Conservation (phyloP, 805 yeast species). For the Candida ponderosae region DNA sequence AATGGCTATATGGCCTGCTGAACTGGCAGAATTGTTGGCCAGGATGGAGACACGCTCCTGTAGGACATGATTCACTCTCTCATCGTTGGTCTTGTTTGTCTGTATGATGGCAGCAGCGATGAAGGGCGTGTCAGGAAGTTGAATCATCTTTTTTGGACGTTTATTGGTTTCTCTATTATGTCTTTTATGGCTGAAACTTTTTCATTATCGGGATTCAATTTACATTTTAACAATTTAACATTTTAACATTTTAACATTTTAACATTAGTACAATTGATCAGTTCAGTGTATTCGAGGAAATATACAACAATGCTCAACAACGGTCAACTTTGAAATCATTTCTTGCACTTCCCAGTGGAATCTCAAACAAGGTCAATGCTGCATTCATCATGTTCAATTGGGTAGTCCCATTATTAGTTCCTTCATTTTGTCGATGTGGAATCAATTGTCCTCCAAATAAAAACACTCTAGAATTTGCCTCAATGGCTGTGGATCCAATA, state of each 20-base stretch:
- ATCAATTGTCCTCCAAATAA: constrained; percentile 11
- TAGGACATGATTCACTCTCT: neutral
- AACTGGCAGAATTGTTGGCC: neutral
- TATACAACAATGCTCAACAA: too few species aligned
- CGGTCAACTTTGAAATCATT: neutral
- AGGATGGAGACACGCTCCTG: neutral
- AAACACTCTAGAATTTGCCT: constrained; percentile 8
- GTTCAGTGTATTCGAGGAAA: too few species aligned
- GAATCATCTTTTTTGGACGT: neutral
- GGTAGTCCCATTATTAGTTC: neutral
- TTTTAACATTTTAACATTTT: too few species aligned
- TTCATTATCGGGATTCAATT: too few species aligned
- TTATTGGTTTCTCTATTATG: too few species aligned
- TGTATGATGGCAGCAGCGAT: too few species aligned
- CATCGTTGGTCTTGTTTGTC: neutral
- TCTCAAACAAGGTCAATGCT: neutral
- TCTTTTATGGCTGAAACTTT: too few species aligned
- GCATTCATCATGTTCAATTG: neutral
- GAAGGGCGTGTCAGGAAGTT: neutral
- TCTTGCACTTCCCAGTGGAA: neutral
- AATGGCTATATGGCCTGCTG: constrained; percentile 1
- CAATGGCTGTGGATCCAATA: constrained; percentile 5
- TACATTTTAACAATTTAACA: too few species aligned
- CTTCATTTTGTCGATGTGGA: constrained; percentile 1
- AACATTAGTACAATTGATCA: too few species aligned